Conservation (phyloP, 768 basidiomycete genomes). For the Trametes elegans region DNA sequence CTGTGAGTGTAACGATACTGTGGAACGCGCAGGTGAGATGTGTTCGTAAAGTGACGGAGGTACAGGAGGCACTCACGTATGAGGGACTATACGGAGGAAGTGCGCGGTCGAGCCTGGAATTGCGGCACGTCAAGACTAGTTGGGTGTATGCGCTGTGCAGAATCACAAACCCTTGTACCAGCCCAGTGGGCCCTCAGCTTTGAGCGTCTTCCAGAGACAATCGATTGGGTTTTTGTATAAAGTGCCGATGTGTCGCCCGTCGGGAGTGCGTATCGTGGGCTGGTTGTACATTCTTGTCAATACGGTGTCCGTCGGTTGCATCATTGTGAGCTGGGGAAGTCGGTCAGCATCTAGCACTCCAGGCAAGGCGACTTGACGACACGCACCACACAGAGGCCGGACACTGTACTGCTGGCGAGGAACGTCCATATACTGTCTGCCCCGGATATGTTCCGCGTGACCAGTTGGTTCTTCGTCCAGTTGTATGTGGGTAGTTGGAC, state of each 20-base stretch:
- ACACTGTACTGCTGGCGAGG: slow-evolving; percentile 82
- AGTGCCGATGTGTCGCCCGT: slow-evolving; percentile 70
- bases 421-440: slow-evolving; percentile 85
- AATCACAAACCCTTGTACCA: slow-evolving; percentile 82
- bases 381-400: too few species aligned
- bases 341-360: too few species aligned
- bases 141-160: neutral
- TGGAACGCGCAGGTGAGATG: neutral
- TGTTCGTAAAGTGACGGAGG: slow-evolving; percentile 11
- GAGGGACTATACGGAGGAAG: slow-evolving; percentile 88
- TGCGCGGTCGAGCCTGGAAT: slow-evolving; percentile 87
- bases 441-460: slow-evolving; percentile 62
- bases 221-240: slow-evolving; percentile 93
- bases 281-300: slow-evolving; percentile 97
- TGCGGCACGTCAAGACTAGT: neutral
- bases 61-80: slow-evolving; percentile 56
- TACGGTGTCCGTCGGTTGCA: slow-evolving; percentile 94
- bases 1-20: slow-evolving; percentile 88
- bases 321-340: slow-evolving; percentile 72
- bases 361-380: too few species aligned
- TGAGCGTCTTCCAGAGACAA: slow-evolving; percentile 94
- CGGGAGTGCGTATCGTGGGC: slow-evolving; percentile 67
- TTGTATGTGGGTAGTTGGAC: slow-evolving; percentile 97
- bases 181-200: slow-evolving; percentile 85
- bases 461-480: slow-evolving; percentile 82